Conservation (phyloP, 495 filamentous ascomycete species). For the Glonium stellatum region DNA sequence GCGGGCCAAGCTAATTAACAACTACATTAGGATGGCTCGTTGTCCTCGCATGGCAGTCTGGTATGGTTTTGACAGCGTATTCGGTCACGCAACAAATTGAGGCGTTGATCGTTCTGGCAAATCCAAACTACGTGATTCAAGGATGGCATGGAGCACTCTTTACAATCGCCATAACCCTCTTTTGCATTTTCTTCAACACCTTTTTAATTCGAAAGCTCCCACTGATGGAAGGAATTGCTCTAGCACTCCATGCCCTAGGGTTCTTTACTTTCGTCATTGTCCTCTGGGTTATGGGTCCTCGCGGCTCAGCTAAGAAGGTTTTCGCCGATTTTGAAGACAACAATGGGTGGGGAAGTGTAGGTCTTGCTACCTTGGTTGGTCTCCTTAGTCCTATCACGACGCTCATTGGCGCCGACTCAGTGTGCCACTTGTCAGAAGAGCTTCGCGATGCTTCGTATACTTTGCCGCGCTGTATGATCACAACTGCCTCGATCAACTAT, state of each 20-base stretch:
- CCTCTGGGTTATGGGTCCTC: constrained; percentile 48
- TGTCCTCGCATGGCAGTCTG: constrained; percentile 53
- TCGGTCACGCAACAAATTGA: constrained; percentile 52
- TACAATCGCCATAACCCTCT: constrained; percentile 43
- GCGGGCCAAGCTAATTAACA: too few relatives aligned
- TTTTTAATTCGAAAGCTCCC: constrained; percentile 48
- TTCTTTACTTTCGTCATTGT: constrained; percentile 58
- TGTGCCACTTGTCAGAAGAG: constrained; percentile 23
- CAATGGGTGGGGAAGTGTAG: constrained; percentile 29
- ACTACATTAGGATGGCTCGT: constrained; percentile 48
- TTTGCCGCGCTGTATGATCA: constrained; percentile 23
- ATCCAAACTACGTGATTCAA: constrained; percentile 42
- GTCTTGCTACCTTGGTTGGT: constrained; percentile 8
- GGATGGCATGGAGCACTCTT: constrained; percentile 56
- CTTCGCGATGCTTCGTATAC: constrained; percentile 13
- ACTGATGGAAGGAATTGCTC: constrained; percentile 49
- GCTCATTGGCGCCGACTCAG: constrained; percentile 10
- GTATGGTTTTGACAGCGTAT: constrained; percentile 47
- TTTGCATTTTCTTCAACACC: constrained; percentile 52
- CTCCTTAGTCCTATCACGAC: constrained; percentile 1
- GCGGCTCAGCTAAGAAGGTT: constrained; percentile 30
- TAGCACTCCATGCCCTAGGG: constrained; percentile 54
- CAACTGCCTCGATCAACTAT: constrained; percentile 20
- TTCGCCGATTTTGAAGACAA: constrained; percentile 22
- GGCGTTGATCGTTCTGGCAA: constrained; percentile 49